Evolutionary conservation across 441 rosid genomes (phyloP).

Genomic region (Gossypium armourianum): DNA sequence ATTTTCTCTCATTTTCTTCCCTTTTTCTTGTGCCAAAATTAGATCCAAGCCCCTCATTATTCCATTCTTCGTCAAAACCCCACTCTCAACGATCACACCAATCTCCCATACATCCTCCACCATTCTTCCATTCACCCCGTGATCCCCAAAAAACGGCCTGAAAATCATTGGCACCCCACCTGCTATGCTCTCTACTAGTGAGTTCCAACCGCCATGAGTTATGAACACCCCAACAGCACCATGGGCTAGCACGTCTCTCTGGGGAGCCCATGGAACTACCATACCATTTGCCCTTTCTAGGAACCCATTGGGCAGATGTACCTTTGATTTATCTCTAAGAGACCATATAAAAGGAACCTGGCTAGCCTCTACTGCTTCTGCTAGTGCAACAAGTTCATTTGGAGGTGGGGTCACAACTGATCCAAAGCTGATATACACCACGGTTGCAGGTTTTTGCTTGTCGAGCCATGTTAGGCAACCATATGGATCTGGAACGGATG

Average conservation of each 20-base stretch:
- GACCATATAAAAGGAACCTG: slow-evolving; percentile 37
- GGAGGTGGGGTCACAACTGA: slow-evolving; percentile 31
- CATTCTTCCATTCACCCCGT: slow-evolving; percentile 27
- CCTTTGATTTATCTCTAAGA: slow-evolving; percentile 17
- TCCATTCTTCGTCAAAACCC: slow-evolving; percentile 20
- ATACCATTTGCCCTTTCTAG: slow-evolving; percentile 23
- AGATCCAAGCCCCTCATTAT: background rate
- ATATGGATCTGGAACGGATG: slow-evolving; percentile 17
- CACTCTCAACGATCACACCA: slow-evolving; percentile 17
- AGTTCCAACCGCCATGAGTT: slow-evolving; percentile 35
- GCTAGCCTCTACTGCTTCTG: slow-evolving; percentile 36
- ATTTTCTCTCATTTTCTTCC: slow-evolving; percentile 14
- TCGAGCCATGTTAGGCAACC: slow-evolving; percentile 45
- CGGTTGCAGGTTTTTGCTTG: slow-evolving; percentile 27
- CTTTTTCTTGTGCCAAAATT: background rate
- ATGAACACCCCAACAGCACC: slow-evolving; percentile 28
- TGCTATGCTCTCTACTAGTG: slow-evolving; percentile 27
- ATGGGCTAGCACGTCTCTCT: slow-evolving; percentile 24
- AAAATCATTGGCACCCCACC: slow-evolving; percentile 37
- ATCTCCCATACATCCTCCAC: slow-evolving; percentile 16
- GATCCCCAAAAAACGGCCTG: slow-evolving; percentile 39
- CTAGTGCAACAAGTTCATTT: slow-evolving; percentile 37
- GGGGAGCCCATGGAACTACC: slow-evolving; percentile 38
- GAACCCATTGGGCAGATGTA: slow-evolving; percentile 29
- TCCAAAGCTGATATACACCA: slow-evolving; percentile 50